These are phyloP conservation scores for Fragilaria crotonensis DNA, from an alignment of 108 stramenopile genomes.

Conservation along the genomic window DNA sequence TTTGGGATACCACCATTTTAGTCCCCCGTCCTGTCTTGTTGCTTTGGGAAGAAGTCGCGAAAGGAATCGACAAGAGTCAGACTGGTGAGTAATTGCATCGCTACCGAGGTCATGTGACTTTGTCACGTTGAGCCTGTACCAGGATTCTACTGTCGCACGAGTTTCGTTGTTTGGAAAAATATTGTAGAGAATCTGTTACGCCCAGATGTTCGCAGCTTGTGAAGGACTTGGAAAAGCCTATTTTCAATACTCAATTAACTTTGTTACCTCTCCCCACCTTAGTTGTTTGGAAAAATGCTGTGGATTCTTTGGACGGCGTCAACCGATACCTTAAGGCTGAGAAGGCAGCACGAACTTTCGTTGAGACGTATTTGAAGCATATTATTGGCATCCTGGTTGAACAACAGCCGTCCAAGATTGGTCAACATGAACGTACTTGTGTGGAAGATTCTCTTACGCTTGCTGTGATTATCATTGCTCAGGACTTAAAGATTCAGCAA, in stretches of 20 bases:
- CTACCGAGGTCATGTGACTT: no score
- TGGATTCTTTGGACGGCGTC: constrained; percentile 59
- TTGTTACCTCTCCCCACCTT: background rate
- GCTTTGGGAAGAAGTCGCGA: constrained; percentile 67
- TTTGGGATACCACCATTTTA: background rate
- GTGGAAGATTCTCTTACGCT: constrained; percentile 61
- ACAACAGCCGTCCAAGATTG: constrained; percentile 72
- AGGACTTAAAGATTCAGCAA: constrained; percentile 54
- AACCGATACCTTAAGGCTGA: constrained; percentile 14
- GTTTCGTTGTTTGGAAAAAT: no score
- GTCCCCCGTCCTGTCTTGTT: constrained; percentile 23
- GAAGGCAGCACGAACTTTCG: constrained; percentile 55
- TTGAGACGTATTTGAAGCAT: constrained; percentile 59
- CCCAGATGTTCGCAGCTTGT: no score
- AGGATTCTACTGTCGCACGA: no score
- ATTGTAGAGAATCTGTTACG: no score
- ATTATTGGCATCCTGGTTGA: constrained; percentile 79
- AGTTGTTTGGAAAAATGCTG: constrained; percentile 81
- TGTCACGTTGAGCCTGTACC: no score
- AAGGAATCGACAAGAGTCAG: constrained; percentile 52
- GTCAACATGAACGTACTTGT: constrained; percentile 59
- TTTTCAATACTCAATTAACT: no score
- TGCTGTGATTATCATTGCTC: constrained; percentile 52
- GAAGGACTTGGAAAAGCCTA: no score
- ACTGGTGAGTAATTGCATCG: constrained; percentile 46